These are phyloP conservation scores for Picea glauca DNA, from an alignment of 75 land plant species.

Conservation along the genomic window DNA sequence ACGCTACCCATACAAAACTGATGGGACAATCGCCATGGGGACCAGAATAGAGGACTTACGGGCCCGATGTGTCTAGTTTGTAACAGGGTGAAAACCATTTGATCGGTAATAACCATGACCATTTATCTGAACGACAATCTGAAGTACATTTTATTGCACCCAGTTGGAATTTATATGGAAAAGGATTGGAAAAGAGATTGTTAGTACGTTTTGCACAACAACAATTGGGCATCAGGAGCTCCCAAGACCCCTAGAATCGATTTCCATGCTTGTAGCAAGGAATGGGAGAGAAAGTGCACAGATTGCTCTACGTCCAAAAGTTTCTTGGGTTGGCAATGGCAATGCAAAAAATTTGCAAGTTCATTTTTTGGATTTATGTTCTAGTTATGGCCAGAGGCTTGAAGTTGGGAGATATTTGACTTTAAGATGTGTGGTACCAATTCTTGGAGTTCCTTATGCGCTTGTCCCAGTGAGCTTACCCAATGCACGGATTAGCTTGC, in stretches of 20 bases:
- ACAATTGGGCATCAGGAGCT: too few relatives aligned
- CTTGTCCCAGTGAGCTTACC: constrained; percentile 83
- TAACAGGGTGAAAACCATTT: too few relatives aligned
- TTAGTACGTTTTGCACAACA: too few relatives aligned
- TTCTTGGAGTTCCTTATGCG: constrained; percentile 99
- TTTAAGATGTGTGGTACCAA: constrained; percentile 76
- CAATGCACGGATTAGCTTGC: constrained; percentile 51
- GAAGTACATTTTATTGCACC: too few relatives aligned
- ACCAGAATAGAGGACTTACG: too few relatives aligned
- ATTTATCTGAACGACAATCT: too few relatives aligned
- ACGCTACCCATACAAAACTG: too few relatives aligned
- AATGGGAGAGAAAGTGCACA: constrained; percentile 97
- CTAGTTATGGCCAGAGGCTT: constrained; percentile 81
- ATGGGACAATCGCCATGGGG: too few relatives aligned
- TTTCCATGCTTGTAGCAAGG: constrained; percentile 84
- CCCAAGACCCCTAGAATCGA: constrained; percentile 3
- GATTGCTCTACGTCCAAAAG: constrained; percentile 91
- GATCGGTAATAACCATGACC: too few relatives aligned
- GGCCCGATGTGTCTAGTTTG: too few relatives aligned
- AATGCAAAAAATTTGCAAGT: constrained; percentile 74
- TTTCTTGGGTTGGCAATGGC: constrained; percentile 77
- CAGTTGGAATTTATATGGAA: too few relatives aligned
- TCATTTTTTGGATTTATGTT: constrained; percentile 72
- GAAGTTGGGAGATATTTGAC: constrained; percentile 71
- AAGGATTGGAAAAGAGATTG: too few relatives aligned